These are phyloP conservation scores for Eremochloa ophiuroides DNA, from an alignment of 176 grass and related monocot genomes.

Conservation along the genomic window DNA sequence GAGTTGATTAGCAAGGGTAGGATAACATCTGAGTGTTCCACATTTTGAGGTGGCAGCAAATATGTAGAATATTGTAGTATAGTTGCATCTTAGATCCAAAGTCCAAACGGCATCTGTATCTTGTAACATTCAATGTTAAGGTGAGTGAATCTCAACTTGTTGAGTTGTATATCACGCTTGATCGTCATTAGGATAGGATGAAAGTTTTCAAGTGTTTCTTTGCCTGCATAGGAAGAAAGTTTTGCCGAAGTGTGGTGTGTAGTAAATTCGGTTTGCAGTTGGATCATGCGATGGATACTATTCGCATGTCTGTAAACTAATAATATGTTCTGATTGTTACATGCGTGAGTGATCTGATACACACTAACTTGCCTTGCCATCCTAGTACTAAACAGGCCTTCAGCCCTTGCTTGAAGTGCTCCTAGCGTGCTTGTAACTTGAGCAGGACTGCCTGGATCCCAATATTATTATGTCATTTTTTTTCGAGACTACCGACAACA, in stretches of 20 bases:
- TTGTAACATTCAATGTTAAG: slow-evolving; percentile 19
- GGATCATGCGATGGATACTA: background rate
- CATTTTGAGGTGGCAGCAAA: slow-evolving; percentile 25
- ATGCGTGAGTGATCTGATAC: background rate
- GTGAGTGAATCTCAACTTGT: background rate
- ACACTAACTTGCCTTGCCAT: too few species aligned
- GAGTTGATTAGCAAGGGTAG: slow-evolving; percentile 6
- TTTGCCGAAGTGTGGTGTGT: background rate
- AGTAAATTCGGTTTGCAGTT: background rate
- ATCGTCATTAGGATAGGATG: background rate
- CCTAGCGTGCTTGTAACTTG: too few species aligned
- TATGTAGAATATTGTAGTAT: slow-evolving; percentile 22
- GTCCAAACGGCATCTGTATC: background rate
- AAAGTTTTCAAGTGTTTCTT: background rate
- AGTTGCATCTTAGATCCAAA: background rate
- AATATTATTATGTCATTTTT: too few species aligned
- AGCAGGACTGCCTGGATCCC: too few species aligned
- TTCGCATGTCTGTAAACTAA: background rate
- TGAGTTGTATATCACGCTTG: background rate
- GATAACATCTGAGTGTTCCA: slow-evolving; percentile 23
- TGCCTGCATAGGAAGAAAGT: background rate
- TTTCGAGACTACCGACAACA: too few species aligned
- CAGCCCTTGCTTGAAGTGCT: too few species aligned
- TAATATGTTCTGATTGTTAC: background rate
- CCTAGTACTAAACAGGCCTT: too few species aligned